Base-by-base conservation (phyloP, 2,329 filamentous ascomycete species). In the Hypomyces rosellus region DNA sequence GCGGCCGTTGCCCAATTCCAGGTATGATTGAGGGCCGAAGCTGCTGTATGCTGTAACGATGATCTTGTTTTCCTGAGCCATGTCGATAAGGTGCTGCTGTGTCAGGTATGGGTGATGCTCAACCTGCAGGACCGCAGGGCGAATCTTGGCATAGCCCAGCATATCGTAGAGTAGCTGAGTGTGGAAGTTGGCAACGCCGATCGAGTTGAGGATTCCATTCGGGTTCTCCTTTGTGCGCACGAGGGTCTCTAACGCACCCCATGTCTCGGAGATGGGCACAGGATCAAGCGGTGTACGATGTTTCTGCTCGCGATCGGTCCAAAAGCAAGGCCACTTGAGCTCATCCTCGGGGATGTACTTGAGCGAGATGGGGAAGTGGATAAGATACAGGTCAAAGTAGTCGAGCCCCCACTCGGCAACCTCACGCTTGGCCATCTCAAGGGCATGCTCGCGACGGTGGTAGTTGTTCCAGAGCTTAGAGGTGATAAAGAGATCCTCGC, bases 401-500 rank as follows among this genome's bases (percentile, higher is more conserved):
- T 89, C 88, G 49, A 93, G 69, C 51, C 85, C 84, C 82, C 86
- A 91, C 71, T 90, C 85, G 58, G 81, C 78, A 54, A 89, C 82
- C 71, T 89, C 86, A 64, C 84, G 84, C 68, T 80, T 80, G 67
- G 76, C 78, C 65, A 91, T 89, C 42, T 80, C 80, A 65, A 84
- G 78, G 48, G 90, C 88, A 59, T 81, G 78, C 57, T 90, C 84
- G 57, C 76, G 78, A 62, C 89, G 84, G 75, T 95, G 88, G 79
- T 91, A 93, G 62, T 84, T 84, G 74, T 90, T 90, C 89, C 89
- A 95, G 46, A 95, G 84, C 77, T 95, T 95, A 68, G 85, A 88
- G 55, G 90, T 87, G 65, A 95, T 80, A 78, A 95, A 95, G 64
- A 95, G 84, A 33, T 95, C 88, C 69, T 87, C 82, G 51, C 88